Conservation (phyloP, 1,284 basidiomycete genomes). For the Cryptococcus jaspeensis region DNA sequence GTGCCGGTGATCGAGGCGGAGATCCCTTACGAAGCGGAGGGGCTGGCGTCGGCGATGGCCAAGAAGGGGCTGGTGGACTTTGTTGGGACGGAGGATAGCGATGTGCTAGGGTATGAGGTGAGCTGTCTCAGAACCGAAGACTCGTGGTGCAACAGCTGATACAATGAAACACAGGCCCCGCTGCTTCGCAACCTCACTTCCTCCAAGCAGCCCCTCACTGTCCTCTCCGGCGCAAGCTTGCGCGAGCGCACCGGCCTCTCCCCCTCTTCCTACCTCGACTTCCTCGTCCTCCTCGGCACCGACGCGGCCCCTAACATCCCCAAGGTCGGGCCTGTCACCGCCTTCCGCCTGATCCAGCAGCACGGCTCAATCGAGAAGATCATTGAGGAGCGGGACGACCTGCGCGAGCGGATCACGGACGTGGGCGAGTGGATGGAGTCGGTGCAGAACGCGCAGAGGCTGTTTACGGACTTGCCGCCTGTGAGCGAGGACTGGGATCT, state of each 20-base stretch:
- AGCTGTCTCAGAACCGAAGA: slow-evolving; percentile 11
- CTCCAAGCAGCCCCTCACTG: slow-evolving; percentile 59
- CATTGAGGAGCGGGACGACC: slow-evolving; percentile 52
- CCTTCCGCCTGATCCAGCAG: slow-evolving; percentile 67
- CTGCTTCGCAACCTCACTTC: slow-evolving; percentile 71
- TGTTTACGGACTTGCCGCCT: slow-evolving; percentile 47
- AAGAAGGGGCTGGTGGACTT: slow-evolving; percentile 71
- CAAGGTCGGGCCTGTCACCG: slow-evolving; percentile 70
- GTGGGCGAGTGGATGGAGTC: slow-evolving; percentile 37
- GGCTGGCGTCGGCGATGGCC: slow-evolving; percentile 72
- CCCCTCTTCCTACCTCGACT: slow-evolving; percentile 67
- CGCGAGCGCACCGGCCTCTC: slow-evolving; percentile 56
- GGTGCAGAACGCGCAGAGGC: slow-evolving; percentile 38
- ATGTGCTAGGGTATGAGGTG: slow-evolving; percentile 48
- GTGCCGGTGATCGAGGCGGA: slow-evolving; percentile 67
- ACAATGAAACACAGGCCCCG: slow-evolving; percentile 58
- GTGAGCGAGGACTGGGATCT: slow-evolving; percentile 16
- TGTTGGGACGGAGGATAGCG: slow-evolving; percentile 82
- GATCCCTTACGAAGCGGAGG: slow-evolving; percentile 76
- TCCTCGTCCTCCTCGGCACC: slow-evolving; percentile 78
- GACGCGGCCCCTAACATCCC: slow-evolving; percentile 81
- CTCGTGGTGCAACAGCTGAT: slow-evolving; percentile 1
- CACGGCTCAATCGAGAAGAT: slow-evolving; percentile 72
- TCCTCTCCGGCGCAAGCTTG: slow-evolving; percentile 66
- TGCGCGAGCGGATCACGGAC: slow-evolving; percentile 19